Evolutionary conservation across 495 filamentous ascomycete species (phyloP), one percentile per base, ranked within the genome.

Genomic region (Penicillium pulvis): DNA sequence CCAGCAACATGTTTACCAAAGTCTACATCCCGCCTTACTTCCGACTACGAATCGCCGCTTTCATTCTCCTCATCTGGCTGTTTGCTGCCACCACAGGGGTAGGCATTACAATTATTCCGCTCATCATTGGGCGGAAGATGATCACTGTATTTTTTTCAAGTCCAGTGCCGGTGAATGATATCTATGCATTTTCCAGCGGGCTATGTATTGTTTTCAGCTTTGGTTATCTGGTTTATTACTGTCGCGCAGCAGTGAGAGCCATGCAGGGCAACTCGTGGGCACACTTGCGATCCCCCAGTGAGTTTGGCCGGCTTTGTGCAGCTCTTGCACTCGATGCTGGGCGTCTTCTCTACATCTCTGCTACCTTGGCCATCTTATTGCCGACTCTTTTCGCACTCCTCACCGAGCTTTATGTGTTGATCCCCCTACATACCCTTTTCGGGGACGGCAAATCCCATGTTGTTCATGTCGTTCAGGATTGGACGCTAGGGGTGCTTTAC

Each of bases 51-150:
- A 86, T 97, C 63, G 90, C 85, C 51, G 74, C 90, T 19, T 97
- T 99, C 71, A 91, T 97, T 61, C 68, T 95, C 58, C 83, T 87
- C 42, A 90, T 99, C 64, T 99, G 94, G 94, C 56, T 91, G 16
- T 98, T 98, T 75, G 92, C 95, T 9, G 93, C 93, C 11, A 79
- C 86, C n/a, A 96, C 91, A 1, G 94, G 94, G n/a, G 84, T 97
- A 62, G 84, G 87, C 64, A 82, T 90, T 58, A 97, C 95, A 16
- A 85, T 98, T 69, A 82, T 98, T 55, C 95, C 94, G 2, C 79
- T 99, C 11, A 75, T 94, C 10, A 84, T 97, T 68, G 94, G 94
- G 16, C 88, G 94, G 16, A 78, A 74, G 54, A 78, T 97, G 53
- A 87, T 97, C 66, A 80, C 85, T 26, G 70, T 77, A 8, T 75